These are phyloP conservation scores for Teunomyces gatunensis DNA, from an alignment of 805 yeast genomes.

Conservation along the genomic window DNA sequence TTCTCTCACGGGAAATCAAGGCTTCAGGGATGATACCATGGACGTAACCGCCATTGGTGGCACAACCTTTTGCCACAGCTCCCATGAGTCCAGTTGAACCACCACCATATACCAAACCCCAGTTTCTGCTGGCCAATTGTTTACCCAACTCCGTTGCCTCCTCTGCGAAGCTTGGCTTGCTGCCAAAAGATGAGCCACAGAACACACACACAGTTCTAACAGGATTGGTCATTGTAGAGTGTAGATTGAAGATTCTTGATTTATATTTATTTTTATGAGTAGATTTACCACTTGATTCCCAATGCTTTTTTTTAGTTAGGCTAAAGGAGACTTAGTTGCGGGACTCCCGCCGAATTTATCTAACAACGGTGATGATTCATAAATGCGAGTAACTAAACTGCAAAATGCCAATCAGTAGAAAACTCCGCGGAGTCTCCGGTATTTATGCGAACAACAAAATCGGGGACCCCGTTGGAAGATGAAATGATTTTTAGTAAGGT, in stretches of 20 bases:
- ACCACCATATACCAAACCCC: constrained; percentile 87
- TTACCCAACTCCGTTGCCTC: constrained; percentile 62
- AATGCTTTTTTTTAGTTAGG: not conserved
- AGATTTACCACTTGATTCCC: not conserved
- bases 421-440: not conserved
- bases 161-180: constrained; percentile 44
- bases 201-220: constrained; percentile 69
- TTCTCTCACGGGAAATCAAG: constrained; percentile 66
- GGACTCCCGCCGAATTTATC: no score
- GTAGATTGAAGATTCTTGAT: not conserved
- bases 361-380: not conserved
- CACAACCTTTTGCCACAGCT: constrained; percentile 62
- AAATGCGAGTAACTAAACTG: not conserved
- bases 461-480: not conserved
- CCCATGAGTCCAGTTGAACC: constrained; percentile 89
- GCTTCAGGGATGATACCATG: constrained; percentile 89
- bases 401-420: not conserved
- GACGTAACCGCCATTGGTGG: constrained; percentile 60
- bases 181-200: constrained; percentile 83
- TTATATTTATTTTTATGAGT: not conserved
- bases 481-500: no score
- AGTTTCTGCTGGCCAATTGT: constrained; percentile 52
- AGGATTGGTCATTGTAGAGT: constrained; percentile 22
- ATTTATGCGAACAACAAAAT: not conserved
- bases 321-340: not conserved